Evolutionary conservation across 73 alveolate species (phyloP).

Genomic region (Paramecium octaurelia): DNA sequence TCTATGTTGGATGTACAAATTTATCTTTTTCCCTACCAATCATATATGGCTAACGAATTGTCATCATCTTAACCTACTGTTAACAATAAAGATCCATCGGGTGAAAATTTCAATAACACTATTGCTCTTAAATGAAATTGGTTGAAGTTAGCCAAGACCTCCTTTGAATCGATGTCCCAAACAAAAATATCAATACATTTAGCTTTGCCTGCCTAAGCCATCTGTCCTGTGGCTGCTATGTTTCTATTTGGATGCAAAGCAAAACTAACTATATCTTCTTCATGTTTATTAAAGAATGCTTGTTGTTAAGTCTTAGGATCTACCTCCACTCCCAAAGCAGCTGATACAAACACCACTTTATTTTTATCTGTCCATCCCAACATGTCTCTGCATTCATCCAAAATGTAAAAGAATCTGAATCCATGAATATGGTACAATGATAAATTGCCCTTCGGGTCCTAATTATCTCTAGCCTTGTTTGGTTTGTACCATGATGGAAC

Average conservation of each 20-base stretch:
- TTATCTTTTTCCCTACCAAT: slow-evolving; percentile 85
- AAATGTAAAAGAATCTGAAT: slow-evolving; percentile 83
- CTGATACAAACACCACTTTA: slow-evolving; percentile 90
- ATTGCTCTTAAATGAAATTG: slow-evolving; percentile 92
- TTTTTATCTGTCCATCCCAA: slow-evolving; percentile 82
- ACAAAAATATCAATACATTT: slow-evolving; percentile 89
- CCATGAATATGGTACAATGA: slow-evolving; percentile 91
- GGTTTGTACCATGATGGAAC: slow-evolving; percentile 85
- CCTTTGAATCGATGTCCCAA: slow-evolving; percentile 88
- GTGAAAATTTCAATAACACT: slow-evolving; percentile 86
- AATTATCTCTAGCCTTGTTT: slow-evolving; percentile 74
- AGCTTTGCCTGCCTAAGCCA: slow-evolving; percentile 93
- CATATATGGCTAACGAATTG: slow-evolving; percentile 94
- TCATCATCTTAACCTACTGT: slow-evolving; percentile 97
- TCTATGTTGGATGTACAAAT: slow-evolving; percentile 89
- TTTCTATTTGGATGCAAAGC: slow-evolving; percentile 92
- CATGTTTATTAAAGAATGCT: slow-evolving; percentile 89
- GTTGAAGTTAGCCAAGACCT: slow-evolving; percentile 68
- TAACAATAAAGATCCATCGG: slow-evolving; percentile 87
- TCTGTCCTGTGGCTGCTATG: slow-evolving; percentile 97
- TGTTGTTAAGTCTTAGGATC: slow-evolving; percentile 79
- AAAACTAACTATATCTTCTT: slow-evolving; percentile 95
- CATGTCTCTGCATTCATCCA: slow-evolving; percentile 90
- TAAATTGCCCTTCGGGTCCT: slow-evolving; percentile 88
- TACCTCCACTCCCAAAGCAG: slow-evolving; percentile 94